Conservation (phyloP, 2,329 filamentous ascomycete species). For the Fusarium sp. region DNA sequence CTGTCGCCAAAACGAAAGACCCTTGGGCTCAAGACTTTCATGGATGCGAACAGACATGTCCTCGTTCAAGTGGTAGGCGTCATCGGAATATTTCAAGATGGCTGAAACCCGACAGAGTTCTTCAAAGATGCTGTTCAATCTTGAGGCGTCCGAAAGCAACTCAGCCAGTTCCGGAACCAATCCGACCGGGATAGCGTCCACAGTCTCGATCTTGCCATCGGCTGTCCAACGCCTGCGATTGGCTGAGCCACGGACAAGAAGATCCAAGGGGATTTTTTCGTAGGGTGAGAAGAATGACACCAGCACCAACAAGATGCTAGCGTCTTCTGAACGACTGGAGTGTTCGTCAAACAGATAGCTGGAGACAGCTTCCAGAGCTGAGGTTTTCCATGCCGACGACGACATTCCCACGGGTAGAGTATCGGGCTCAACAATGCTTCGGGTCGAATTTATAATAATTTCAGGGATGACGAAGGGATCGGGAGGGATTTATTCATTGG, state of each 20-base stretch:
- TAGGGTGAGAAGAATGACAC: slow-evolving; percentile 37
- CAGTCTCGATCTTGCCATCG: slow-evolving; percentile 33
- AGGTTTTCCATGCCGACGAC: slow-evolving; percentile 28
- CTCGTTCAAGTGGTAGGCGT: slow-evolving; percentile 34
- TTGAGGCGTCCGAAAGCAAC: slow-evolving; percentile 21
- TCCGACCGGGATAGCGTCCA: slow-evolving; percentile 49
- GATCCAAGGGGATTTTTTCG: slow-evolving; percentile 36
- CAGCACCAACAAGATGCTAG: slow-evolving; percentile 33
- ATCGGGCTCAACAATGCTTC: slow-evolving; percentile 4
- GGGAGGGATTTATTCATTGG: slow-evolving; percentile 9
- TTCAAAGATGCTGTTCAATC: slow-evolving; percentile 19
- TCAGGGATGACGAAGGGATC: not conserved
- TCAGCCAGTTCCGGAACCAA: slow-evolving; percentile 16
- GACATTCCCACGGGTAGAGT: slow-evolving; percentile 11
- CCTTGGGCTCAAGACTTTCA: slow-evolving; percentile 17
- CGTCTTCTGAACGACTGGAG: slow-evolving; percentile 30
- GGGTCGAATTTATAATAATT: not conserved
- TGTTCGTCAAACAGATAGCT: slow-evolving; percentile 24
- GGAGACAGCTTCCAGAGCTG: slow-evolving; percentile 34
- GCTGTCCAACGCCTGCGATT: slow-evolving; percentile 41
- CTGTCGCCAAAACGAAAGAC: slow-evolving; percentile 30
- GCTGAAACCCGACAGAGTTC: slow-evolving; percentile 23
- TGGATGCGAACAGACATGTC: slow-evolving; percentile 29
- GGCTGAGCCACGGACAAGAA: slow-evolving; percentile 33
- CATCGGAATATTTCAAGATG: slow-evolving; percentile 23